A percentile compares a stretch with the other conserved stretches of the same genome.
phyloP scores from a whole-genome alignment of 202 grass and related monocot species.

The Zizania palustris region DNA sequence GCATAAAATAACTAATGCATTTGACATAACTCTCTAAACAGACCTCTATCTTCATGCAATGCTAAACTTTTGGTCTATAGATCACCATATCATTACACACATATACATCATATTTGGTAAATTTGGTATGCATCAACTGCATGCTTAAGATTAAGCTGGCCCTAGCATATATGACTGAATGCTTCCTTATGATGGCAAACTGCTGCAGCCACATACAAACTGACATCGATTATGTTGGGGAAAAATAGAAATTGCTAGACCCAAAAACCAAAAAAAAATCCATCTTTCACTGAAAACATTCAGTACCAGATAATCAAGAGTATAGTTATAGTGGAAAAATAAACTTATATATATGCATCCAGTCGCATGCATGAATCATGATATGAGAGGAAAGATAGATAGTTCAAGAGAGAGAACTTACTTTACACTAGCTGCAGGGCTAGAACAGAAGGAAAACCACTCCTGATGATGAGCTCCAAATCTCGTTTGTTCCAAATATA shows the following conservation, averaged over 20 bases:
- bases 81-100: background rate
- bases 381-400: background rate
- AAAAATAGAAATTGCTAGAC: background rate
- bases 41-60: background rate
- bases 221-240: background rate
- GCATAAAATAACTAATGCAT: slow-evolving; percentile 28
- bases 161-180: background rate
- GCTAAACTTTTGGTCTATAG: background rate
- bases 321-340: background rate
- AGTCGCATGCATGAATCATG: background rate
- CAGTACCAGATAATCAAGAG: background rate
- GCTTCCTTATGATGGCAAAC: background rate
- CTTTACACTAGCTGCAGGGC: slow-evolving; percentile 2
- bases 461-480: background rate
- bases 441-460: slow-evolving; percentile 8
- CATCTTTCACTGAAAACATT: background rate
- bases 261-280: background rate
- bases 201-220: background rate
- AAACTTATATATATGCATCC: background rate
- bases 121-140: background rate
- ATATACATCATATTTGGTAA: background rate
- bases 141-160: background rate
- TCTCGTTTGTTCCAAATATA: background rate
- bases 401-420: slow-evolving; percentile 32
- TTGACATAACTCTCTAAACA: background rate